Evolutionary conservation across 208 protist genomes (phyloP), one percentile per base, ranked within the genome.

Genomic region (Strigomonas galati): DNA sequence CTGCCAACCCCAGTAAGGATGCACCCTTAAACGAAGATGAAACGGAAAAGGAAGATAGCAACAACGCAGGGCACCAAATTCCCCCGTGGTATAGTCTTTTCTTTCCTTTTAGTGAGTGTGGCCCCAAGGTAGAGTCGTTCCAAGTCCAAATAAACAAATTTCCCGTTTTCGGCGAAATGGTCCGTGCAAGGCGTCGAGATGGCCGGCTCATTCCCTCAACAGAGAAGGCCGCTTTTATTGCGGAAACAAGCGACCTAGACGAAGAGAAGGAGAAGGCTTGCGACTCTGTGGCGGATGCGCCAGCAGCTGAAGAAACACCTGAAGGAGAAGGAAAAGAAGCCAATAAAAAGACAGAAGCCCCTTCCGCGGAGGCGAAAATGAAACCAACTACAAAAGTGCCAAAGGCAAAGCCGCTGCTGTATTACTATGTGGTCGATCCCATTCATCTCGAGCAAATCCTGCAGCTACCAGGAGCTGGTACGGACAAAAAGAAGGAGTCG

Each of bases 41-140:
- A n/a, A n/a, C n/a, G n/a, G 35, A 40, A 40, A 10, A 40, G 1
- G 21, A 23, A 27, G 32, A 54, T 57, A 30, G 21, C 44, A 40
- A 10, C 62, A 65, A 26, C 51, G 2, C 30, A 32, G 9, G 64
- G 37, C 27, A 19, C 17, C n/a, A 59, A 43, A 53, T 62, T 23
- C 24, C 26, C 3, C 54, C 68, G 32, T 70, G 65, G 69, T 65
- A 85, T 52, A 71, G 63, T 35, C 79, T 88, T 28, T 71, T 87
- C 54, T 92, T 92, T 35, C 86, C 86, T 21, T 70, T 92, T 51
- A 92, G 82, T 58, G 82, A 79, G 58, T 89, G 82, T 52, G 72
- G 70, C 1, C 62, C 67, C 9, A 48, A 72, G 12, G 63, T 82
- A 32, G 71, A 79, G 46, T 78, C 63, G 30, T 40, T 92, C 35